A percentile compares a stretch with the other conserved stretches of the same genome.
Conservation (phyloP, 257 asterid genomes). For the Nicotiana otophora region DNA sequence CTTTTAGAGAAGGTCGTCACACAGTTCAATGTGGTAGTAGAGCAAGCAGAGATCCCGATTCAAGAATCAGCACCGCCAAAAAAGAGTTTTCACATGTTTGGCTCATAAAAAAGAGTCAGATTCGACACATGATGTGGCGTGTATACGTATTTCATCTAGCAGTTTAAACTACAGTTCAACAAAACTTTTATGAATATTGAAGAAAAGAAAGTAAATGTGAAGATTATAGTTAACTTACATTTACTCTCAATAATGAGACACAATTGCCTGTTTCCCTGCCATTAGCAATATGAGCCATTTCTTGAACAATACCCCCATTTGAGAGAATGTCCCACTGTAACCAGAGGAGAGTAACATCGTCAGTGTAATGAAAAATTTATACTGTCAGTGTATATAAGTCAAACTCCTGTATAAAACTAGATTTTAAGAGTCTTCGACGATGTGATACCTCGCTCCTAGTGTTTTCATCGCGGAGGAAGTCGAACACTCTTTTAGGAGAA, state of each 20-base stretch:
- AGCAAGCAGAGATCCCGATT: no score
- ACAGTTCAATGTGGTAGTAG: no score
- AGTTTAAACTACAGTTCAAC: not conserved
- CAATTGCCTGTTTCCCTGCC: constrained; percentile 32
- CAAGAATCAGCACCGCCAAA: not conserved
- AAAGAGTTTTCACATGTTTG: not conserved
- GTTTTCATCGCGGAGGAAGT: constrained; percentile 24
- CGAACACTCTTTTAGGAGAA: constrained; percentile 30
- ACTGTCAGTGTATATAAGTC: no score
- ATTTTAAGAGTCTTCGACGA: no score
- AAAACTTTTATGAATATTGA: not conserved
- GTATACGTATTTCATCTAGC: not conserved
- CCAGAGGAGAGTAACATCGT: not conserved
- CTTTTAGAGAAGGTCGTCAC: no score
- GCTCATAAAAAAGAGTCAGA: no score
- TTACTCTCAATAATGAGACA: constrained; percentile 27
- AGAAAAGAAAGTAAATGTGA: not conserved
- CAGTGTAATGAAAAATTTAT: no score
- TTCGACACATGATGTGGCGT: not conserved
- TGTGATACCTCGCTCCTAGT: constrained; percentile 27
- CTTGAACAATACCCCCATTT: constrained; percentile 24
- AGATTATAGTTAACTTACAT: constrained; percentile 9
- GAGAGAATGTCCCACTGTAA: constrained; percentile 44
- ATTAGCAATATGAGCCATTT: constrained; percentile 28
- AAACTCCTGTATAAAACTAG: no score